phyloP scores from a whole-genome alignment of 257 asterid genomes.

The Solanum pennellii region DNA sequence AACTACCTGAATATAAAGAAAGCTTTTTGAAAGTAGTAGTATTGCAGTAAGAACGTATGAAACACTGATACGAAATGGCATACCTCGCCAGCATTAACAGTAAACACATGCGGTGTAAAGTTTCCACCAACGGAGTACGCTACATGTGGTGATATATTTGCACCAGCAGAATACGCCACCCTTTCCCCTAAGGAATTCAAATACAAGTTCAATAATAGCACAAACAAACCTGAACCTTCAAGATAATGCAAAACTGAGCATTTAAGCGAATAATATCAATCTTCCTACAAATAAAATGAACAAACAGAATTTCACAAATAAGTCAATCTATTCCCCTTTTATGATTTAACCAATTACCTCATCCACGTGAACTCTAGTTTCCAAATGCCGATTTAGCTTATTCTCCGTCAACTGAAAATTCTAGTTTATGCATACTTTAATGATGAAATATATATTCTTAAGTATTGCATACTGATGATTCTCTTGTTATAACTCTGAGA shows the following conservation, averaged over 20 bases:
- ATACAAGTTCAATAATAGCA: neutral
- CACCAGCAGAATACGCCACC: constrained; percentile 20
- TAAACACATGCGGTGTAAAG: constrained; percentile 73
- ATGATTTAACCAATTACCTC: neutral
- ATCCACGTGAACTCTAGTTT: neutral
- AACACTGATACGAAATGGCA: neutral
- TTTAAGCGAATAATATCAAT: neutral
- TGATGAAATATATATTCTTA: neutral
- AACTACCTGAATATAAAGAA: neutral
- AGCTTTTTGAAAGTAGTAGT: neutral
- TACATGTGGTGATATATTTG: neutral
- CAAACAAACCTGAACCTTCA: neutral
- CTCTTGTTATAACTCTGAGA: neutral
- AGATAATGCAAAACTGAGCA: neutral
- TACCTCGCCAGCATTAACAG: constrained; percentile 83
- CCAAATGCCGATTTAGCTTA: neutral
- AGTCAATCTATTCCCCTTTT: neutral
- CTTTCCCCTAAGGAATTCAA: constrained; percentile 26
- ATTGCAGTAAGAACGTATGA: neutral
- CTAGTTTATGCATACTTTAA: neutral
- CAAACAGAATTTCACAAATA: neutral
- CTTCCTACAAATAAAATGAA: neutral
- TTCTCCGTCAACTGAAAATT: neutral
- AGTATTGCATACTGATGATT: neutral
- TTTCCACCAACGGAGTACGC: constrained; percentile 30